Conservation (phyloP, 257 asterid species). For the Nicotiana undulata region DNA sequence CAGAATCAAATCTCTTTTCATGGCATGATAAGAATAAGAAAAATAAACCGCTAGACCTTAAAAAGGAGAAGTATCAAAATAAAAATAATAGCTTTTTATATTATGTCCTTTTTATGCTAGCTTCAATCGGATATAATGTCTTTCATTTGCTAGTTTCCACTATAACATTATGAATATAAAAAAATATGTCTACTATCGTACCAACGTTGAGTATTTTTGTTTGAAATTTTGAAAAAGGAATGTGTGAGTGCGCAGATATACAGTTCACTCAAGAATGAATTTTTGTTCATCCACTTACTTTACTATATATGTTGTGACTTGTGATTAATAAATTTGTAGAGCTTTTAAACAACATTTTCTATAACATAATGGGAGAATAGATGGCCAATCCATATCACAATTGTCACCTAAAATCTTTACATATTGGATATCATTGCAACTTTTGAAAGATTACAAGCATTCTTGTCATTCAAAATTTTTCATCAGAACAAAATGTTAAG, state of each 20-base stretch:
- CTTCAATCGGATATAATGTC: background rate
- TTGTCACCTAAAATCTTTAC: too few relatives aligned
- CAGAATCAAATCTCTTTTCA: background rate
- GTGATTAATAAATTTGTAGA: background rate
- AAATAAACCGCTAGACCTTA: background rate
- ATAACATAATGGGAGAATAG: too few relatives aligned
- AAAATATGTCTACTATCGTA: background rate
- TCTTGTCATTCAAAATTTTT: background rate
- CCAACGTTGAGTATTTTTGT: background rate
- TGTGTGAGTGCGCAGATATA: background rate
- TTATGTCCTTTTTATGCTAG: background rate
- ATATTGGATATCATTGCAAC: background rate
- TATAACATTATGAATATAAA: background rate
- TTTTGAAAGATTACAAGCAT: background rate
- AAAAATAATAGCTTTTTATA: background rate
- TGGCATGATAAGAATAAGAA: background rate
- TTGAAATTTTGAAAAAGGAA: background rate
- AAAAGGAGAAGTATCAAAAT: background rate
- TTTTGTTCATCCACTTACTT: too few relatives aligned
- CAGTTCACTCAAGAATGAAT: too few relatives aligned
- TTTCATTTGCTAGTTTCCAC: background rate
- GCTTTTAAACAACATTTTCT: too few relatives aligned
- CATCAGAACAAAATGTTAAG: background rate
- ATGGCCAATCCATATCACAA: background rate
- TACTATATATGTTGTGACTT: too few relatives aligned